Evolutionary conservation across 371 early-diverging fungal genomes (phyloP).

Genomic region (Mortierella sp.): DNA sequence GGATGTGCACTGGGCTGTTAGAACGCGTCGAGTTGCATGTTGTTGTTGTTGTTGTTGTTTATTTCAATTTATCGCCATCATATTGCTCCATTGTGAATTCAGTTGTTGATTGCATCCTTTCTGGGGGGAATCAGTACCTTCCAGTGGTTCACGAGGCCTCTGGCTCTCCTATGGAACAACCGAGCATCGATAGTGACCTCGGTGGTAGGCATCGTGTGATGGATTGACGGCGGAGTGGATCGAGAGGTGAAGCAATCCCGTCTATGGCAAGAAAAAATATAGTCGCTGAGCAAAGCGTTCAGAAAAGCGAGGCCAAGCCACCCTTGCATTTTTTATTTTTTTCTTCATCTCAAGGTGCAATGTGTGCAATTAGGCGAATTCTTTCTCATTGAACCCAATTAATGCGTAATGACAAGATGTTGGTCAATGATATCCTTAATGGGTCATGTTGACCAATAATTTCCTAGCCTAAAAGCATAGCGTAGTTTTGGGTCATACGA

Average conservation of each 20-base stretch:
- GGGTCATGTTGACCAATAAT: no score
- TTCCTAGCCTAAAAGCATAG: no score
- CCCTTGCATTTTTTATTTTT: no score
- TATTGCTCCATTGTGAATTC: neutral
- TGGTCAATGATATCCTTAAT: no score
- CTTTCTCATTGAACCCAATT: no score
- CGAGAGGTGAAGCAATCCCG: conserved; percentile 6
- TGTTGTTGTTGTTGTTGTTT: neutral
- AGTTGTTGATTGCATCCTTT: neutral
- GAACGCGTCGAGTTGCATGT: conserved; percentile 5
- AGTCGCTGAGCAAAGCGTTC: no score
- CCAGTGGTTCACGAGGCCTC: conserved; percentile 52
- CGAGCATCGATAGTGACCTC: conserved; percentile 55
- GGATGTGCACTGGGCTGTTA: neutral
- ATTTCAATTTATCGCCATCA: no score
- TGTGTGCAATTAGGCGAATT: no score
- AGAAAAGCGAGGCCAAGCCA: no score
- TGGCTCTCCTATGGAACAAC: conserved; percentile 52
- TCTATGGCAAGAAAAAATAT: neutral
- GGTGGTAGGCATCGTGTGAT: conserved; percentile 37
- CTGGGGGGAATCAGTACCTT: conserved; percentile 19
- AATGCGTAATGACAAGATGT: no score
- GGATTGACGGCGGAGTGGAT: conserved; percentile 15
- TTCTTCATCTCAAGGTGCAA: no score
- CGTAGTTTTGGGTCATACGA: no score